Conservation (phyloP, 441 rosid species). For the Populus trichocarpa region DNA sequence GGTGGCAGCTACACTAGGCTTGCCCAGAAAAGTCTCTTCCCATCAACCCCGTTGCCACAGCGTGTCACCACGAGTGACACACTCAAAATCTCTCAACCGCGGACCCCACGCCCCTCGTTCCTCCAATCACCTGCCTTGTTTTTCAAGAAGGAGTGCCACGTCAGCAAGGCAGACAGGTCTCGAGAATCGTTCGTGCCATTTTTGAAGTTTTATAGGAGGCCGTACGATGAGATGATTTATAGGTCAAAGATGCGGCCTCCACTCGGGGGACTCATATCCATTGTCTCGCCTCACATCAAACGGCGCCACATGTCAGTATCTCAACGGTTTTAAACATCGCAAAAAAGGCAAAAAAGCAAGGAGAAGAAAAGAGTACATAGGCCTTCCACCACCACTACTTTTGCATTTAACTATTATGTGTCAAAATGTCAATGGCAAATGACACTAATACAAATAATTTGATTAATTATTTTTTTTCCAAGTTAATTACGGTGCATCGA, state of each 20-base stretch:
- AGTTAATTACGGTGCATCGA: neutral
- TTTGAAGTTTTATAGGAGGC: conserved; percentile 66
- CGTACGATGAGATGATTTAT: conserved; percentile 88
- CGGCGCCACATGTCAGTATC: conserved; percentile 85
- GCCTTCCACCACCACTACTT: neutral
- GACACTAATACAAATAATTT: conserved; percentile 18
- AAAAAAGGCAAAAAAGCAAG: neutral
- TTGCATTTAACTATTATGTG: conserved; percentile 9
- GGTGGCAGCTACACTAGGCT: conserved; percentile 22
- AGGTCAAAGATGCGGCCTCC: conserved; percentile 89
- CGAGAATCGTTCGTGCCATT: conserved; percentile 78
- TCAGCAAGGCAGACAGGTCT: conserved; percentile 49
- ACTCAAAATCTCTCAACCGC: conserved; percentile 25
- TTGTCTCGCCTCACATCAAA: conserved; percentile 58
- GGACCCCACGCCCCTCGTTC: conserved; percentile 82
- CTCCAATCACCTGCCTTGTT: conserved; percentile 86
- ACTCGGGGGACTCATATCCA: conserved; percentile 79
- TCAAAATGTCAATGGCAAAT: conserved; percentile 14
- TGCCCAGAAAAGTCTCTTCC: conserved; percentile 51
- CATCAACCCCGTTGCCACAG: conserved; percentile 80
- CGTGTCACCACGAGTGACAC: conserved; percentile 31
- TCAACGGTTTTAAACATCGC: conserved; percentile 57
- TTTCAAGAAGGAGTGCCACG: conserved; percentile 60
- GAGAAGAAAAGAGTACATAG: conserved; percentile 22
- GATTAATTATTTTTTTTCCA: conserved; percentile 13